phyloP scores from a whole-genome alignment of 208 protist genomes.

The Leishmania tarentolae region DNA sequence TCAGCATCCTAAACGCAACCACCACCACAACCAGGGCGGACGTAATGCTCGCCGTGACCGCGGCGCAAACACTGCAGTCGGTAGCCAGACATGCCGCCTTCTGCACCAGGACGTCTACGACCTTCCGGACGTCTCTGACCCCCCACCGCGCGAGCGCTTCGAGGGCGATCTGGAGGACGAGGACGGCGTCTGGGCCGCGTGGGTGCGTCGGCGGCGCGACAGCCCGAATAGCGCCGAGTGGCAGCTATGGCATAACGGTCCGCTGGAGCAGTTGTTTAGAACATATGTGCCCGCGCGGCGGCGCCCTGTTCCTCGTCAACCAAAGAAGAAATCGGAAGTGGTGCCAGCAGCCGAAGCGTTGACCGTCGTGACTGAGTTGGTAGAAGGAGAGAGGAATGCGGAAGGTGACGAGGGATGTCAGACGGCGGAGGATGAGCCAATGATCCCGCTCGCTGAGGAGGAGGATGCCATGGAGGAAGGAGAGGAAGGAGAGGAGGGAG shows the following conservation, averaged over 20 bases:
- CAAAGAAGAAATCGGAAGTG: slow-evolving; percentile 3
- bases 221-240: slow-evolving; percentile 83
- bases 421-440: not conserved
- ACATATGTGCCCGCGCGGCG: slow-evolving; percentile 44
- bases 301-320: slow-evolving; percentile 26
- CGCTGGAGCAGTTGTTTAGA: slow-evolving; percentile 55
- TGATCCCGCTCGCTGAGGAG: not conserved
- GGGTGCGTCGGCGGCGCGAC: slow-evolving; percentile 58
- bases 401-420: not conserved
- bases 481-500: slow-evolving; percentile 3
- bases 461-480: not conserved
- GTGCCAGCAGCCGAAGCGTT: not conserved
- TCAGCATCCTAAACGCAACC: not conserved
- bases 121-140: slow-evolving; percentile 46
- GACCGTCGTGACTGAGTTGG: not conserved
- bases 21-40: not conserved
- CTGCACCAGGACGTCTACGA: slow-evolving; percentile 63
- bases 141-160: slow-evolving; percentile 35
- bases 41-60: not conserved
- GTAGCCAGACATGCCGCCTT: slow-evolving; percentile 33
- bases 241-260: slow-evolving; percentile 85
- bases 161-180: slow-evolving; percentile 46
- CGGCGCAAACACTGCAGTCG: not conserved
- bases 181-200: slow-evolving; percentile 51
- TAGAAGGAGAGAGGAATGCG: slow-evolving; percentile 1